phyloP scores from a whole-genome alignment of 768 basidiomycete genomes.

The Boletales sp. region DNA sequence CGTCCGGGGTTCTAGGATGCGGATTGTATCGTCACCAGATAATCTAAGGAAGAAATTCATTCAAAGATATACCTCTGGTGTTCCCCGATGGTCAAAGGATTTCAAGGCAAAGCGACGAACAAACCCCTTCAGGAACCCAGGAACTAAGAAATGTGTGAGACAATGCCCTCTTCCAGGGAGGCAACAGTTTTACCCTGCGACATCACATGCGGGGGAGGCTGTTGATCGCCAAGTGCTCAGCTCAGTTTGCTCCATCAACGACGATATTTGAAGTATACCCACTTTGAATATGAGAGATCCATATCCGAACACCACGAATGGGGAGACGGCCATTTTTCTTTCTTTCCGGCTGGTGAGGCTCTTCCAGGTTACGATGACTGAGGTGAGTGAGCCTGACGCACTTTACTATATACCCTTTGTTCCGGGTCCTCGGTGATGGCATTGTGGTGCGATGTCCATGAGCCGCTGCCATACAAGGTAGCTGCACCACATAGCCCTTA shows the following conservation, averaged over 20 bases:
- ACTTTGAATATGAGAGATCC: slow-evolving; percentile 92
- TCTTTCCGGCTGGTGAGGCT: too few relatives aligned
- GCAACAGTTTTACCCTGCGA: slow-evolving; percentile 45
- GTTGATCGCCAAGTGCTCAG: not conserved
- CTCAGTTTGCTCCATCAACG: not conserved
- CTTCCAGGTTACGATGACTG: too few relatives aligned
- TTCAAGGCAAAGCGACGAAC: slow-evolving; percentile 87
- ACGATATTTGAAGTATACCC: not conserved
- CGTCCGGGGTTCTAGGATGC: slow-evolving; percentile 67
- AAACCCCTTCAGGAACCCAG: slow-evolving; percentile 88
- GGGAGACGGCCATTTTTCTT: slow-evolving; percentile 11
- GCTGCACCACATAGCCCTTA: too few relatives aligned
- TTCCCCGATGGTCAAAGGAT: slow-evolving; percentile 92
- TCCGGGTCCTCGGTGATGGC: too few relatives aligned
- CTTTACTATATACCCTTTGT: too few relatives aligned
- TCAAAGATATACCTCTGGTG: slow-evolving; percentile 57
- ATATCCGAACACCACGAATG: slow-evolving; percentile 88
- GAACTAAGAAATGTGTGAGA: slow-evolving; percentile 36
- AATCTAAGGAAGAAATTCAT: not conserved
- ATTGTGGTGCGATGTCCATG: too few relatives aligned
- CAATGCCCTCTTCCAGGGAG: not conserved
- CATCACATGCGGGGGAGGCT: slow-evolving; percentile 84
- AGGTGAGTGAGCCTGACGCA: too few relatives aligned
- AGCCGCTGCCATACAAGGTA: too few relatives aligned
- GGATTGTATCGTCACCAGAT: not conserved